Evolutionary conservation across 1,284 basidiomycete genomes (phyloP).

Genomic region (Wolfiporia cocos): DNA sequence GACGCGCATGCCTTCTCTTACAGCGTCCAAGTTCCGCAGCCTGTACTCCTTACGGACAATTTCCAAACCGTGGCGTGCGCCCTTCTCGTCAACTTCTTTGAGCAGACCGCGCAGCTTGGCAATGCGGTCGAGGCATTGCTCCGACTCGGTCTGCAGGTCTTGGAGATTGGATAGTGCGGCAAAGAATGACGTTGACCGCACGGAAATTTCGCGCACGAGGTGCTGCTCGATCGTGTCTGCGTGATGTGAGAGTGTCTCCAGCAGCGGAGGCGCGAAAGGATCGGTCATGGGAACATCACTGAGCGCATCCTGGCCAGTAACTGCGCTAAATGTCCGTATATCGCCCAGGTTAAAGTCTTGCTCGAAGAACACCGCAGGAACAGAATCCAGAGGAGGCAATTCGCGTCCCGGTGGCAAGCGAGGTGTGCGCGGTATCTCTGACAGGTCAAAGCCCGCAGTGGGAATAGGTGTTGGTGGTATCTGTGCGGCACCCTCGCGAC

Average conservation of each 20-base stretch:
- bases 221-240: conserved; percentile 95
- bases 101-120: conserved; percentile 68
- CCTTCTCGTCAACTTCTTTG: conserved; percentile 70
- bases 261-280: conserved; percentile 61
- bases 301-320: conserved; percentile 51
- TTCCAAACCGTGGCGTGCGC: conserved; percentile 73
- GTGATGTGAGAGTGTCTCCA: conserved; percentile 91
- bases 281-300: conserved; percentile 33
- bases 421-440: conserved; percentile 28
- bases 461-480: conserved; percentile 27
- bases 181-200: conserved; percentile 92
- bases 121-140: conserved; percentile 77
- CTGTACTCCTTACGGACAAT: conserved; percentile 65
- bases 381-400: conserved; percentile 67
- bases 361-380: conserved; percentile 82
- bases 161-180: conserved; percentile 93
- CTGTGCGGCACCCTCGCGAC: conserved; percentile 39
- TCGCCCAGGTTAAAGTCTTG: conserved; percentile 82
- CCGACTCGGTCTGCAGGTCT: conserved; percentile 85
- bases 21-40: conserved; percentile 51
- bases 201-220: conserved; percentile 88
- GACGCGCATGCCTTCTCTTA: conserved; percentile 59
- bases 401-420: conserved; percentile 28
- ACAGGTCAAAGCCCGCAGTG: conserved; percentile 20
- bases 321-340: conserved; percentile 75